These are phyloP conservation scores for Metarhizium guizhouense DNA, from an alignment of 2,329 filamentous ascomycete genomes.

Conservation along the genomic window DNA sequence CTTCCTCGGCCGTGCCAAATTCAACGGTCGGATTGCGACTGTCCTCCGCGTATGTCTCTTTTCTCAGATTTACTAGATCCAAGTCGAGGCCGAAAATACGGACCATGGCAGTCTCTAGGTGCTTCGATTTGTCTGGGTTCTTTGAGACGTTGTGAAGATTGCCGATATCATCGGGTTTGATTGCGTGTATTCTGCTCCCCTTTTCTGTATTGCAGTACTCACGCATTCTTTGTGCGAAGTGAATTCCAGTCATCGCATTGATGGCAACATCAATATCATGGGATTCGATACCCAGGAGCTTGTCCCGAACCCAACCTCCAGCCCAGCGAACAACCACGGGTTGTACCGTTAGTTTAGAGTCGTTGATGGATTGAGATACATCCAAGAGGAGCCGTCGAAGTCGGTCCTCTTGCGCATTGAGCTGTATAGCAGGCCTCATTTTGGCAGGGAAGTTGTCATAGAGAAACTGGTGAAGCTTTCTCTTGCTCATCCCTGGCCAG, in stretches of 20 bases:
- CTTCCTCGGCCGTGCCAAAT: slow-evolving; percentile 85
- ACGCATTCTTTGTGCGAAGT: slow-evolving; percentile 62
- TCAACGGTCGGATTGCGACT: slow-evolving; percentile 33
- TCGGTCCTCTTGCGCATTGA: slow-evolving; percentile 63
- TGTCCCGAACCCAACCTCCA: slow-evolving; percentile 83
- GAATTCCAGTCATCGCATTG: slow-evolving; percentile 73
- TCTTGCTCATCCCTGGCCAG: slow-evolving; percentile 3
- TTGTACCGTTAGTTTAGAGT: slow-evolving; percentile 35
- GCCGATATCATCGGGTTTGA: slow-evolving; percentile 3
- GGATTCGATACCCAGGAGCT: slow-evolving; percentile 61
- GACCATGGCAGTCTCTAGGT: slow-evolving; percentile 11
- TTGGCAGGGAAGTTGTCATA: slow-evolving; percentile 10
- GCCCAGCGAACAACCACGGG: slow-evolving; percentile 66
- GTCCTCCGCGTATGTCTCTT: slow-evolving; percentile 82
- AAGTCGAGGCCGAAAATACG: slow-evolving; percentile 10
- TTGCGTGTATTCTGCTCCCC: slow-evolving; percentile 1
- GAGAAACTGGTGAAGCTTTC: slow-evolving; percentile 11
- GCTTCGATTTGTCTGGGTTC: slow-evolving; percentile 11
- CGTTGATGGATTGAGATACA: slow-evolving; percentile 57
- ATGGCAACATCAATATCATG: slow-evolving; percentile 82
- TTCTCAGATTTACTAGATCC: slow-evolving; percentile 89
- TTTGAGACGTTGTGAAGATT: slow-evolving; percentile 7
- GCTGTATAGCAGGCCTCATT: slow-evolving; percentile 28
- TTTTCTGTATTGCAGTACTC: slow-evolving; percentile 48
- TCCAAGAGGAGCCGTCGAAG: slow-evolving; percentile 73